These are phyloP conservation scores for Rhodotorula toruloides DNA, from an alignment of 768 basidiomycete genomes.

Conservation along the genomic window DNA sequence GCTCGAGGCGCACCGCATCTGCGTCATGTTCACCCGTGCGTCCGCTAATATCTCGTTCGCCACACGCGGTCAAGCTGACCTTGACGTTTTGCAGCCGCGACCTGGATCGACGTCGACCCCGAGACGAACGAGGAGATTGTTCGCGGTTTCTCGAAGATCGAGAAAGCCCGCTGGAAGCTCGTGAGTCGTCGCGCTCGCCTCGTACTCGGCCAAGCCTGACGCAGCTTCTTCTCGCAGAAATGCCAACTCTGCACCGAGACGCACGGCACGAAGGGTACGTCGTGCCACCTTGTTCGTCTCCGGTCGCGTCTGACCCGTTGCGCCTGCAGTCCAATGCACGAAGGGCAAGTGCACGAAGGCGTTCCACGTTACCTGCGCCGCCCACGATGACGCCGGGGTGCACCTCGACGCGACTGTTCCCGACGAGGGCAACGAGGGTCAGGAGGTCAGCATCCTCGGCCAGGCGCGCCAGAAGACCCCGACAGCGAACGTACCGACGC, in stretches of 20 bases:
- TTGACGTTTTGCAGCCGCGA: slow-evolving; percentile 81
- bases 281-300: not conserved
- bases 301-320: slow-evolving; percentile 28
- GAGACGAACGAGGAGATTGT: slow-evolving; percentile 53
- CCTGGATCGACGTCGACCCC: slow-evolving; percentile 70
- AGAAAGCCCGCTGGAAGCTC: slow-evolving; percentile 86
- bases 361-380: slow-evolving; percentile 88
- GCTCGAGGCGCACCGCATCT: slow-evolving; percentile 31
- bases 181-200: slow-evolving; percentile 52
- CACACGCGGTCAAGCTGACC: slow-evolving; percentile 49
- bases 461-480: slow-evolving; percentile 51
- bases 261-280: slow-evolving; percentile 43
- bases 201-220: not conserved
- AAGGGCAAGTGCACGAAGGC: slow-evolving; percentile 90
- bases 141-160: slow-evolving; percentile 79
- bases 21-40: slow-evolving; percentile 40
- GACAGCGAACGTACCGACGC: not conserved
- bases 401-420: slow-evolving; percentile 39
- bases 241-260: slow-evolving; percentile 73
- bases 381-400: slow-evolving; percentile 51
- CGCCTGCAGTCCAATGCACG: slow-evolving; percentile 67
- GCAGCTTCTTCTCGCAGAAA: slow-evolving; percentile 58
- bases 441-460: slow-evolving; percentile 53
- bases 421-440: slow-evolving; percentile 46
- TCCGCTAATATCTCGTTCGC: slow-evolving; percentile 59